Conservation (phyloP, 192 early-diverging fungal genomes). For the Coemansia sp. region DNA sequence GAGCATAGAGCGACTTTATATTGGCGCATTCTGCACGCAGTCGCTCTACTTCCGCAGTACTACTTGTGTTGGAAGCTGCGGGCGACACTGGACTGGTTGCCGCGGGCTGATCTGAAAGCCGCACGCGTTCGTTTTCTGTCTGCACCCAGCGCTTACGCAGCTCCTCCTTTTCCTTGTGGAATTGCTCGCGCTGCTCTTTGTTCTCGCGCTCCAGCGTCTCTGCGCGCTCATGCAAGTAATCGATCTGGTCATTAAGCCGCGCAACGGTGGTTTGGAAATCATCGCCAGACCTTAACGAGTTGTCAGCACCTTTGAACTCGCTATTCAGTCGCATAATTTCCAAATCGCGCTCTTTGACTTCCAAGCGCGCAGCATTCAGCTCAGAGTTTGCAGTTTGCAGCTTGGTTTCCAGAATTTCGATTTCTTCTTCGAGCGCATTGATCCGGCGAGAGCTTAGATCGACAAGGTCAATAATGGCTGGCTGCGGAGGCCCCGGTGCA, state of each 20-base stretch:
- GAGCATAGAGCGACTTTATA: slow-evolving; percentile 46
- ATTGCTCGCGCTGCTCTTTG: slow-evolving; percentile 32
- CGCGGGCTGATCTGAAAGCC: slow-evolving; percentile 8
- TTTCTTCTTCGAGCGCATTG: slow-evolving; percentile 39
- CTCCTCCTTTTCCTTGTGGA: slow-evolving; percentile 34
- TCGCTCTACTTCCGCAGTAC: slow-evolving; percentile 10
- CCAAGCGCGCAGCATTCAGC: slow-evolving; percentile 28
- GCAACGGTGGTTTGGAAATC: slow-evolving; percentile 7
- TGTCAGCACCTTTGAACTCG: slow-evolving; percentile 13
- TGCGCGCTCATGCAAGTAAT: slow-evolving; percentile 43
- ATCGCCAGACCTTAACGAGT: neutral
- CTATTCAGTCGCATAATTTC: slow-evolving; percentile 39
- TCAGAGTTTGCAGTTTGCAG: slow-evolving; percentile 8
- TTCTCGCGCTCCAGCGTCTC: slow-evolving; percentile 33
- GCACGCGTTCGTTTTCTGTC: slow-evolving; percentile 46
- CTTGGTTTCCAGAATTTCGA: slow-evolving; percentile 30
- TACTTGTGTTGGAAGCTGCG: neutral
- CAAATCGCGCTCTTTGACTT: slow-evolving; percentile 42
- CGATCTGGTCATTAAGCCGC: slow-evolving; percentile 43
- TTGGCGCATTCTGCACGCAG: slow-evolving; percentile 41
- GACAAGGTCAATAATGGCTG: slow-evolving; percentile 36
- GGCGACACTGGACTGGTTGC: neutral
- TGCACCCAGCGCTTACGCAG: slow-evolving; percentile 36
- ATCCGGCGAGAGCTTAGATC: slow-evolving; percentile 44
- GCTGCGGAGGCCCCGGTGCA: slow-evolving; percentile 3